Percentiles rank a stretch among this genome's conserved stretches.
Evolutionary conservation across 441 rosid species (phyloP).

Genomic region (Pelargonium citronellum): DNA sequence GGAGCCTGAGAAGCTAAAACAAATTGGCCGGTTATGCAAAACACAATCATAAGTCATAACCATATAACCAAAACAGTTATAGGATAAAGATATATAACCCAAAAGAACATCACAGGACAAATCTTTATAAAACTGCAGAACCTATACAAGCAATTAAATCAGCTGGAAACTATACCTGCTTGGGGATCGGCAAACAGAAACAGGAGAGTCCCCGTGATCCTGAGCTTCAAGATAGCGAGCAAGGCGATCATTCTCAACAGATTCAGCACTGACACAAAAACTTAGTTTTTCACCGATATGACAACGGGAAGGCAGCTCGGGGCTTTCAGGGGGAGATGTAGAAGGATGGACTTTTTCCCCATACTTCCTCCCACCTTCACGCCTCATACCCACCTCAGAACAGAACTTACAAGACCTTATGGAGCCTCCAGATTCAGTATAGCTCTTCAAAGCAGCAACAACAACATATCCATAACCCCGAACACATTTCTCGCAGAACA

Average conservation of each 20-base stretch:
- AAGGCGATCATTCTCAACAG: conserved; percentile 35
- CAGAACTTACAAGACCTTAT: conserved; percentile 90
- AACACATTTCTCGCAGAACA: not conserved
- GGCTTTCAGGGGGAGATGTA: conserved; percentile 45
- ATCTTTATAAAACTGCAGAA: not conserved
- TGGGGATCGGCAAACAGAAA: conserved; percentile 46
- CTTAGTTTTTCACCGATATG: not conserved
- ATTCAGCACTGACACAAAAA: conserved; percentile 18
- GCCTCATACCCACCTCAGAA: conserved; percentile 56
- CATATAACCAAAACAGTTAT: not conserved
- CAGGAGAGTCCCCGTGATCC: conserved; percentile 44
- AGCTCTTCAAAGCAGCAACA: conserved; percentile 48
- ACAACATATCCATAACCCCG: not conserved
- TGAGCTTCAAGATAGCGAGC: conserved; percentile 42
- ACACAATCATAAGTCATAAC: not conserved
- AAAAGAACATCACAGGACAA: not conserved
- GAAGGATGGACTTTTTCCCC: conserved; percentile 55
- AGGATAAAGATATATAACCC: not conserved
- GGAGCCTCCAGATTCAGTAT: conserved; percentile 36
- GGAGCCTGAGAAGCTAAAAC: not conserved
- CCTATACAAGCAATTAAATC: too few species aligned
- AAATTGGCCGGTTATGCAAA: not conserved
- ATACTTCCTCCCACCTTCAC: conserved; percentile 34
- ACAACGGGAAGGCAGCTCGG: conserved; percentile 53
- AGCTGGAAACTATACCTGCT: conserved; percentile 45